These are phyloP conservation scores for Metschnikowia proteae DNA, from an alignment of 805 yeast genomes.

Conservation along the genomic window DNA sequence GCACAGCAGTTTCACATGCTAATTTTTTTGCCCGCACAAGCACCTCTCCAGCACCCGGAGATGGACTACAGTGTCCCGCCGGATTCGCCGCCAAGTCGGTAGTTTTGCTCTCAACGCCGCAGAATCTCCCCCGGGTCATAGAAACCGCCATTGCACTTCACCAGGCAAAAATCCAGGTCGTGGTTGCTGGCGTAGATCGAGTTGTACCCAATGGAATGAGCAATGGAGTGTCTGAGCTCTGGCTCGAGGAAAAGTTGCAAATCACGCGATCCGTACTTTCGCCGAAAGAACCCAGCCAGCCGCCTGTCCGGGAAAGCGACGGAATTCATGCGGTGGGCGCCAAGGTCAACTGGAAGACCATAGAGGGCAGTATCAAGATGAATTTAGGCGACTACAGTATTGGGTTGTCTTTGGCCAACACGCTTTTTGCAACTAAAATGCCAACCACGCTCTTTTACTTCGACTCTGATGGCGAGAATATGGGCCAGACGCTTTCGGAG, in stretches of 20 bases:
- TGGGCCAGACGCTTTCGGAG: conserved; percentile 30
- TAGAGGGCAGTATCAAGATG: conserved; percentile 25
- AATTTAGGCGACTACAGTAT: conserved; percentile 15
- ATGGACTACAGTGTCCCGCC: conserved; percentile 6
- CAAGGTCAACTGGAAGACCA: conserved; percentile 36
- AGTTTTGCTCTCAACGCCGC: conserved; percentile 36
- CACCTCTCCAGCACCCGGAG: conserved; percentile 9
- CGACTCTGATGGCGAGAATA: conserved; percentile 17
- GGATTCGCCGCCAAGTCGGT: conserved; percentile 26
- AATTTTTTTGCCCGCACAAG: conserved; percentile 16
- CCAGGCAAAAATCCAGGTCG: conserved; percentile 27
- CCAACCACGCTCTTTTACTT: conserved; percentile 36
- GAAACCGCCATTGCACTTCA: conserved; percentile 27
- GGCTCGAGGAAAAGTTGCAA: conserved; percentile 29
- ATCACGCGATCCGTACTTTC: conserved; percentile 20
- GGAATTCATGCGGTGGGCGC: conserved; percentile 35
- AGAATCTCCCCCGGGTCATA: conserved; percentile 28
- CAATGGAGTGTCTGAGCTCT: conserved; percentile 37
- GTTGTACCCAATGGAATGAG: conserved; percentile 30
- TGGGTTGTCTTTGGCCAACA: conserved; percentile 35
- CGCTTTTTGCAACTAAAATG: conserved; percentile 34
- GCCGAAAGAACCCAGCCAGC: conserved; percentile 23
- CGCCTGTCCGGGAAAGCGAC: conserved; percentile 28
- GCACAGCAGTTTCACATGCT: background rate
- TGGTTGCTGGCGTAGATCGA: conserved; percentile 41